These are phyloP conservation scores for Blastobotrys arbuscula DNA, from an alignment of 1,139 yeast genomes.

Conservation along the genomic window DNA sequence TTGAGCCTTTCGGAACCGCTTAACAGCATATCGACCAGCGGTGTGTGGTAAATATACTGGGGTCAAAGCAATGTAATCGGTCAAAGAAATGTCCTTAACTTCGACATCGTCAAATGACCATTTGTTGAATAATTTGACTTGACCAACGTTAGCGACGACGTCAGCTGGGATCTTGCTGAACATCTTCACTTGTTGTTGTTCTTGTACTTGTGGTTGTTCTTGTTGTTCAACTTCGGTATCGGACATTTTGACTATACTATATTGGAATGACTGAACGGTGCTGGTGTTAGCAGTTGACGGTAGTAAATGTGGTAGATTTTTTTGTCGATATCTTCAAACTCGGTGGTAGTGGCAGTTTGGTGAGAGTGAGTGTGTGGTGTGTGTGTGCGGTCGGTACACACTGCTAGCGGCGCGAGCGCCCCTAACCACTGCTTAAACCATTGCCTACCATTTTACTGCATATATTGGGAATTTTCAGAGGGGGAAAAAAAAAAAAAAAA, in stretches of 20 bases:
- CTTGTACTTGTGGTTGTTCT: conserved; percentile 21
- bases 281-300: neutral
- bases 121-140: conserved; percentile 98
- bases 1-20: conserved; percentile 99
- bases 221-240: conserved; percentile 25
- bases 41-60: conserved; percentile 99
- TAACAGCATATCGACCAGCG: conserved; percentile 99
- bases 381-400: too few species aligned
- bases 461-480: too few species aligned
- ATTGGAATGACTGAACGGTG: neutral
- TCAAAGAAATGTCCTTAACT: conserved; percentile 95
- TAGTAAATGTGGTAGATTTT: neutral
- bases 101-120: conserved; percentile 98
- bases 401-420: neutral
- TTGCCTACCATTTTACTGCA: too few species aligned
- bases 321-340: neutral
- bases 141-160: conserved; percentile 92
- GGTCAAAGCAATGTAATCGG: conserved; percentile 96
- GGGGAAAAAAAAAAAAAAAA: neutral
- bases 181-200: conserved; percentile 26
- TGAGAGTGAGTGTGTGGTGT: neutral
- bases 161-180: conserved; percentile 91
- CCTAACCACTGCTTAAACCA: neutral
- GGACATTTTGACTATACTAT: conserved; percentile 24
- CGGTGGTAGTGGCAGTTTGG: neutral